Conservation (phyloP, 495 filamentous ascomycete species). For the Amorphotheca resinae region DNA sequence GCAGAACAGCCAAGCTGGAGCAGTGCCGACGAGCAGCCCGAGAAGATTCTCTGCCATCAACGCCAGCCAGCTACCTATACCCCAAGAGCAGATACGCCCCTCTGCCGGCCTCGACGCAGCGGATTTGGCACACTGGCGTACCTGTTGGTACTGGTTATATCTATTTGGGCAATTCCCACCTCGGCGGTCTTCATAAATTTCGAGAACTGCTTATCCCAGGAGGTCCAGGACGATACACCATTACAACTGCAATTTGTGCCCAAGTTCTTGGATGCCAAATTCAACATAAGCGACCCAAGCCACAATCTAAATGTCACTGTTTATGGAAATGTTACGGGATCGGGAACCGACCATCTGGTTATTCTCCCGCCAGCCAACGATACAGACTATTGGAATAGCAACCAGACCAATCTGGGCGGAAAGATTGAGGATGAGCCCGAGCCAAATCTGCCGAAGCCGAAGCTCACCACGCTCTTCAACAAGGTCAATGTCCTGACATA, state of each 20-base stretch:
- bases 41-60: not conserved
- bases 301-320: constrained; percentile 68
- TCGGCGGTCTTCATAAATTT: constrained; percentile 33
- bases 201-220: constrained; percentile 65
- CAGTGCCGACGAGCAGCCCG: not conserved
- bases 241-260: constrained; percentile 71
- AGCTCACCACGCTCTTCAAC: constrained; percentile 57
- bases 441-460: constrained; percentile 34
- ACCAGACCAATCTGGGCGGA: constrained; percentile 30
- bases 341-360: constrained; percentile 16
- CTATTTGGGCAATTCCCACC: constrained; percentile 12
- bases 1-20: not conserved
- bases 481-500: constrained; percentile 63
- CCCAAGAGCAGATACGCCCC: not conserved
- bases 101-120: not conserved
- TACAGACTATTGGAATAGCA: constrained; percentile 37
- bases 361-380: constrained; percentile 39
- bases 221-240: constrained; percentile 34
- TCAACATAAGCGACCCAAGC: constrained; percentile 46
- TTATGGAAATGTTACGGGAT: constrained; percentile 82
- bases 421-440: constrained; percentile 58
- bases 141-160: constrained; percentile 9
- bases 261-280: constrained; percentile 54
- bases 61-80: not conserved
- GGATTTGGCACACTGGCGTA: constrained; percentile 4